phyloP scores from a whole-genome alignment of 306 rosid species.

The Cajanus cajan region DNA sequence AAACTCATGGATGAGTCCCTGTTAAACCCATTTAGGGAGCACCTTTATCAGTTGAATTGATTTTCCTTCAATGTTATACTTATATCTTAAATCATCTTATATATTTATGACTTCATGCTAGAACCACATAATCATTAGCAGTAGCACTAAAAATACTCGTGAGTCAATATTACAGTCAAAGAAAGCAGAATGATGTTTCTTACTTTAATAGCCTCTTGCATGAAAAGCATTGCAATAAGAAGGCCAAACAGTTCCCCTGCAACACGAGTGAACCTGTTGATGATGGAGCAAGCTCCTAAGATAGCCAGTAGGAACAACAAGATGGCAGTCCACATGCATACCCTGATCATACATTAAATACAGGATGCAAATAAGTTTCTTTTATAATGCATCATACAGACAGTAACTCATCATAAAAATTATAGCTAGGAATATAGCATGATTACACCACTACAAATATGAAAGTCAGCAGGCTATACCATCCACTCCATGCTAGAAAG shows the following conservation, averaged over 20 bases:
- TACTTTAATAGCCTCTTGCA: conserved; percentile 86
- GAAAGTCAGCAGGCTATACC: conserved; percentile 45
- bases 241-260: conserved; percentile 86
- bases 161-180: background rate
- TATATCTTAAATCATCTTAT: background rate
- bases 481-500: conserved; percentile 79
- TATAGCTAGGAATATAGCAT: background rate
- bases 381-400: background rate
- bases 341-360: conserved; percentile 48
- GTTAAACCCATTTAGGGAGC: conserved; percentile 26
- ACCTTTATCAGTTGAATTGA: background rate
- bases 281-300: conserved; percentile 80
- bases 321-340: conserved; percentile 72
- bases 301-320: conserved; percentile 71
- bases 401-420: background rate
- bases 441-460: background rate
- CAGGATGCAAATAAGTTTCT: background rate
- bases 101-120: background rate
- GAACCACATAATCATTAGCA: conserved; percentile 9
- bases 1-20: conserved; percentile 75
- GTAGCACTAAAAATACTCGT: background rate
- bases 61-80: background rate
- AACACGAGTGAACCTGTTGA: conserved; percentile 80
- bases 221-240: conserved; percentile 81
- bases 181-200: conserved; percentile 12